Evolutionary conservation across 306 rosid species (phyloP).

Genomic region (Castanospermum australe): DNA sequence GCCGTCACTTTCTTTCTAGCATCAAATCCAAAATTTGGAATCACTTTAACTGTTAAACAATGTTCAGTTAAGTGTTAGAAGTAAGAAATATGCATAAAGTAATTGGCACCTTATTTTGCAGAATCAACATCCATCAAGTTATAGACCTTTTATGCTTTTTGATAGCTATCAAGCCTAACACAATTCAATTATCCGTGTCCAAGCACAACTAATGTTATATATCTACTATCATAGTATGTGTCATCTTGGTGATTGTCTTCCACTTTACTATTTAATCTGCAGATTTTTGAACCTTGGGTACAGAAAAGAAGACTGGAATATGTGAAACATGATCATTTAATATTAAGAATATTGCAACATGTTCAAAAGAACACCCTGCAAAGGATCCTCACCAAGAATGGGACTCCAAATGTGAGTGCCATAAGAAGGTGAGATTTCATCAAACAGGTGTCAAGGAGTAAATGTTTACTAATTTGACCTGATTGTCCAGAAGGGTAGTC

Average conservation of each 20-base stretch:
- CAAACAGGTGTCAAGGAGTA: not conserved
- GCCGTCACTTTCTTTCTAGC: not conserved
- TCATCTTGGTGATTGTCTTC: not conserved
- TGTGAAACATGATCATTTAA: constrained; percentile 30
- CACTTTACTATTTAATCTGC: not conserved
- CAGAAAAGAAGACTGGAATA: constrained; percentile 40
- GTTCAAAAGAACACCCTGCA: constrained; percentile 30
- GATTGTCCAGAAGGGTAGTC: not conserved
- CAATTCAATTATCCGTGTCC: not conserved
- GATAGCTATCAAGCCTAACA: not conserved
- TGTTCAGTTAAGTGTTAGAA: not conserved
- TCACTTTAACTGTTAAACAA: not conserved
- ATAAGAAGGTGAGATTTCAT: constrained; percentile 29
- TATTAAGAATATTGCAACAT: constrained; percentile 24
- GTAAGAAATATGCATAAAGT: not conserved
- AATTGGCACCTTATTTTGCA: not conserved
- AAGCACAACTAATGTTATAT: not conserved
- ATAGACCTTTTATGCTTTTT: too few relatives aligned
- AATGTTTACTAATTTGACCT: not conserved
- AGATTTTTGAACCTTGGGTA: constrained; percentile 40
- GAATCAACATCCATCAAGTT: not conserved
- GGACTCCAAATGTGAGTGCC: constrained; percentile 31
- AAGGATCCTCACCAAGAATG: constrained; percentile 34
- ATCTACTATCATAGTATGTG: not conserved
- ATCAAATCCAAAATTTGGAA: not conserved